Base-by-base conservation (phyloP, 1,284 basidiomycete species). In the Pseudozyma tsukubaensis region DNA sequence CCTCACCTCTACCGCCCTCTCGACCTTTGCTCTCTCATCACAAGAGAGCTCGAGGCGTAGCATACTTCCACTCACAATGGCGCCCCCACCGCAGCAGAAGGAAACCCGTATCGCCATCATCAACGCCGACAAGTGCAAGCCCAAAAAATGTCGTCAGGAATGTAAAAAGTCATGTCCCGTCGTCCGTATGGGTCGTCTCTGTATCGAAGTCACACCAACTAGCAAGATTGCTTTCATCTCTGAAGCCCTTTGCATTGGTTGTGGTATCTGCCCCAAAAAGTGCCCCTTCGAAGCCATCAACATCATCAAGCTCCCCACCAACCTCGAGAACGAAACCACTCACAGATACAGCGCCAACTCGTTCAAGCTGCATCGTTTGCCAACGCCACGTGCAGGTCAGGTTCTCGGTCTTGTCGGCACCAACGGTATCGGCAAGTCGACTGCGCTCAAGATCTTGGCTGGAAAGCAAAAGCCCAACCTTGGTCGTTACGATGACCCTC, bases 221-320 rank as follows among this genome's bases (percentile, higher is more conserved):
- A 78, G 72, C 66, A 83, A 83, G 70, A 83, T 83, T 51, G 82
- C 83, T 37, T 81, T 82, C 53, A 80, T 84, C 63, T 79, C 76
- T 18, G 83, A 84, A 62, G 72, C 80, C 19, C 78, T 84, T 36
- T 84, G 83, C 72, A 84, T 84, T 47, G 83, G 83, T 39, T 84
- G 83, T 72, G 83, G 83, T 83, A 84, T 84, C 57, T 84, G 83
- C 70, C 73, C 78, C 36, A 84, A 84, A 47, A 84, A 84, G 74
- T 84, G 83, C 51, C 83, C 83, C 21, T 84, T 84, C 45, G 83
- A 84, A 54, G 83, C 83, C 35, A 84, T 84, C 71, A 84, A 81
- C 74, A 84, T 84, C 47, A 83, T 84, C 76, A 84, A 84, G 65
- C 74, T 83, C 34, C 83, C 83, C 52, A 84, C 83, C 59, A 84